phyloP scores from a whole-genome alignment of 345 rosid species.

The Limnanthes douglasii region DNA sequence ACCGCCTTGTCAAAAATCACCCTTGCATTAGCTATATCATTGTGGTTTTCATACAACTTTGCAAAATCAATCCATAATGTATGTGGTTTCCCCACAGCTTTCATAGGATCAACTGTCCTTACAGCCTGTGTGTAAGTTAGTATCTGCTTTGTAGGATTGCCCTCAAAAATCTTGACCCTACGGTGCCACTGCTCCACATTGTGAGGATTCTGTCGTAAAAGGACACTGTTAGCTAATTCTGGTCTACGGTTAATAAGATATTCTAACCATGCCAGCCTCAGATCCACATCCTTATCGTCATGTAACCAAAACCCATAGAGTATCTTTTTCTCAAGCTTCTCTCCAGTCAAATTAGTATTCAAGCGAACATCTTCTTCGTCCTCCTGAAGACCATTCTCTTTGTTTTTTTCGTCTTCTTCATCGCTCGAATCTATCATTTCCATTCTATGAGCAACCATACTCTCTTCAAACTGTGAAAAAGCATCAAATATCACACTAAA shows the following conservation, averaged over 20 bases:
- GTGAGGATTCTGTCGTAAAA: conserved; percentile 91
- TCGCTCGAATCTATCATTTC: conserved; percentile 47
- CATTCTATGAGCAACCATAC: conserved; percentile 58
- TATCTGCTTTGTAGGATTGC: conserved; percentile 79
- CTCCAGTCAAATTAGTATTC: conserved; percentile 29
- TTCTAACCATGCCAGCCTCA: conserved; percentile 74
- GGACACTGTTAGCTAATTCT: conserved; percentile 85
- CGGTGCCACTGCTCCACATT: conserved; percentile 98
- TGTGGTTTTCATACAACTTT: conserved; percentile 70
- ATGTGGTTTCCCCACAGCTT: conserved; percentile 97
- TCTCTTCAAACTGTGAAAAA: conserved; percentile 70
- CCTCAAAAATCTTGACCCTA: conserved; percentile 83
- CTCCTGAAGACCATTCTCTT: conserved; percentile 30
- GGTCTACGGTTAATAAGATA: conserved; percentile 74
- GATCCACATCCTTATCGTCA: conserved; percentile 74
- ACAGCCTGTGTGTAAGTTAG: conserved; percentile 93
- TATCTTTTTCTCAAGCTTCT: conserved; percentile 67
- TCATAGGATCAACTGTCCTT: conserved; percentile 88
- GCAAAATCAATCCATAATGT: conserved; percentile 93
- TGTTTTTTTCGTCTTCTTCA: conserved; percentile 38
- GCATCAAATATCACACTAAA: conserved; percentile 91
- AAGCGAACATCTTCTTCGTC: conserved; percentile 62
- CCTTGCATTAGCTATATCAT: conserved; percentile 70
- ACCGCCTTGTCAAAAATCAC: conserved; percentile 96
- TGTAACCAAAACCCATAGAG: conserved; percentile 77